Evolutionary conservation across 345 rosid species (phyloP), one percentile per base, ranked within the genome.

Genomic region (Punica granatum): DNA sequence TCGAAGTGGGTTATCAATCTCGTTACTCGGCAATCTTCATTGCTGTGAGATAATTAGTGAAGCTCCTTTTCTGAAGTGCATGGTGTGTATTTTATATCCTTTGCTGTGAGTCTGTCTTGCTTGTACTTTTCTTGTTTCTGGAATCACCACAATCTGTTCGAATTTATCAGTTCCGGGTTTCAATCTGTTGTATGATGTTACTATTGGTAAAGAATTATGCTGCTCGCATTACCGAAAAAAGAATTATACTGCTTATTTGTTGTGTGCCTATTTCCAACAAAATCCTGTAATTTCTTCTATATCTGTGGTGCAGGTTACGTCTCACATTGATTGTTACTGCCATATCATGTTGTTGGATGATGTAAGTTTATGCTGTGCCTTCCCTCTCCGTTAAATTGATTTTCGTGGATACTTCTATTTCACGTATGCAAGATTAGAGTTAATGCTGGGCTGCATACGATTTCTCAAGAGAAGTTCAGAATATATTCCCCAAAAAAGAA

Each of bases 331-430:
- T 93, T 70, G 69, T 90, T 69, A 93, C 98, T 25, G 96, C 98
- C 15, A 86, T 92, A 36, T 87, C 88, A 60, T 89, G 96, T 76
- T 93, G 98, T 76, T 90, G 97, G 98, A 89, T 93, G 97, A 93
- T 93, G 98, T 93, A 83, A 82, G 93, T 79, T 73, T 63, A 63
- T 36, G 31, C 37, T 25, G 18, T 37, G 19, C 25, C 36, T 34
- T 37, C 41, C 41, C 41, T 4, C 11, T 37, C 41, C 26, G 1
- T 60, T 30, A 3, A 16, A n/a, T 61, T 33, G 18, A 51, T 65
- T 53, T 41, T 25, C 11, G 19, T 19, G 19, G 53, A 9, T 31
- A 63, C 66, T 49, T 71, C 60, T 42, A 59, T 68, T 59, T 64
- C 48, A n/a, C 43, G 28, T 19, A 37, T 36, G 48, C 2, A 15